Evolutionary conservation across 768 basidiomycete genomes (phyloP).

Genomic region (Sporobolomyces roseus): DNA sequence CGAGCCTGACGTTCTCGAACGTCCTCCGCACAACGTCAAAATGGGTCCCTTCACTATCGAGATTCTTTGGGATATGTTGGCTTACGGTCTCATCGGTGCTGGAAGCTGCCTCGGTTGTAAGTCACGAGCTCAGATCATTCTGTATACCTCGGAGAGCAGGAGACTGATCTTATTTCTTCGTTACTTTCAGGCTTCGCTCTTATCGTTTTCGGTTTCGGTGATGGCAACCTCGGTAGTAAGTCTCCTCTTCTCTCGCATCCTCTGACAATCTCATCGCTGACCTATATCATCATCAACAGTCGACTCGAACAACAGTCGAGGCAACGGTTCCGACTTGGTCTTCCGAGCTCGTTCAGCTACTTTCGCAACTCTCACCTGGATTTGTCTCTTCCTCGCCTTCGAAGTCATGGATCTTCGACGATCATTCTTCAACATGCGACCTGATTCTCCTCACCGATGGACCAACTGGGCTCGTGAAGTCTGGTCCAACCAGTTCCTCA

Average conservation of each 20-base stretch:
- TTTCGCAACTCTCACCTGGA: conserved; percentile 47
- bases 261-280: neutral
- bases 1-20: conserved; percentile 51
- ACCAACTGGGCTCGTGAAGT: conserved; percentile 31
- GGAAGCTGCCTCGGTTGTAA: conserved; percentile 46
- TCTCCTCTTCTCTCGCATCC: neutral
- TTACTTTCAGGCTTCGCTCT: conserved; percentile 34
- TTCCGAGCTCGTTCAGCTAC: conserved; percentile 51
- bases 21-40: conserved; percentile 43
- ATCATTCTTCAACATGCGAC: conserved; percentile 46
- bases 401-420: conserved; percentile 44
- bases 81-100: conserved; percentile 51
- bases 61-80: conserved; percentile 49
- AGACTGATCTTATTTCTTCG: neutral
- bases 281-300: neutral
- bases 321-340: conserved; percentile 48
- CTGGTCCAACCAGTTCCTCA: conserved; percentile 35
- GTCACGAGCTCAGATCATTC: no score
- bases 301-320: conserved; percentile 46
- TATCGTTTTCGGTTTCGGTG: conserved; percentile 48
- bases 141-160: conserved; percentile 40
- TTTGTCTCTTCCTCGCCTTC: conserved; percentile 43
- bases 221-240: conserved; percentile 46
- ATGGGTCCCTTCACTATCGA: conserved; percentile 50
- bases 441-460: conserved; percentile 11